A percentile compares a stretch with the other conserved stretches of the same genome.
Conservation (phyloP, 805 yeast species). For the Candida krabiensis region DNA sequence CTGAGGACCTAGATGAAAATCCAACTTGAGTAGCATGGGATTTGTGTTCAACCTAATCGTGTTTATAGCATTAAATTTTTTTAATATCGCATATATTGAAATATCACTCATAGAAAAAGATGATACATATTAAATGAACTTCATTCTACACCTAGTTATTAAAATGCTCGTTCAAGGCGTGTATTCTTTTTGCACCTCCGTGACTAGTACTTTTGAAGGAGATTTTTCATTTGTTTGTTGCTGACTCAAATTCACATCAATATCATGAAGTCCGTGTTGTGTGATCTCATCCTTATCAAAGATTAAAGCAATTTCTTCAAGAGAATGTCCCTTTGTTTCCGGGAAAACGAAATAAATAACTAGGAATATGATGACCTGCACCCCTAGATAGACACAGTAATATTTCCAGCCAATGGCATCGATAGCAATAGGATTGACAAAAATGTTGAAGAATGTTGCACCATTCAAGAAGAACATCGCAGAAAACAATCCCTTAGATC, state of each 20-base stretch:
- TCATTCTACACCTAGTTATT: no score
- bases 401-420: conserved; percentile 37
- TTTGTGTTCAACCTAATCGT: no score
- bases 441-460: conserved; percentile 32
- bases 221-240: conserved; percentile 5
- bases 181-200: neutral
- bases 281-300: conserved; percentile 44
- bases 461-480: conserved; percentile 16
- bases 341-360: conserved; percentile 45
- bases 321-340: conserved; percentile 65
- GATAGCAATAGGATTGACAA: conserved; percentile 37
- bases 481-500: conserved; percentile 19
- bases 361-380: conserved; percentile 19
- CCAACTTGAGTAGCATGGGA: no score
- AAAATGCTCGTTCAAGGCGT: no score
- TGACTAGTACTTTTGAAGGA: conserved; percentile 1
- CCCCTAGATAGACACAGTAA: conserved; percentile 35
- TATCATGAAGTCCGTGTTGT: conserved; percentile 10
- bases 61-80: no score
- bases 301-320: conserved; percentile 57
- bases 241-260: conserved; percentile 2
- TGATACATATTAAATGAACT: no score
- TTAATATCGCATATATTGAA: no score
- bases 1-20: conserved; percentile 45
- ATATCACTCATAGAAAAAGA: no score